These are phyloP conservation scores for Plasmodium cynomolgi DNA, from an alignment of 169 alveolate genomes.

Conservation along the genomic window DNA sequence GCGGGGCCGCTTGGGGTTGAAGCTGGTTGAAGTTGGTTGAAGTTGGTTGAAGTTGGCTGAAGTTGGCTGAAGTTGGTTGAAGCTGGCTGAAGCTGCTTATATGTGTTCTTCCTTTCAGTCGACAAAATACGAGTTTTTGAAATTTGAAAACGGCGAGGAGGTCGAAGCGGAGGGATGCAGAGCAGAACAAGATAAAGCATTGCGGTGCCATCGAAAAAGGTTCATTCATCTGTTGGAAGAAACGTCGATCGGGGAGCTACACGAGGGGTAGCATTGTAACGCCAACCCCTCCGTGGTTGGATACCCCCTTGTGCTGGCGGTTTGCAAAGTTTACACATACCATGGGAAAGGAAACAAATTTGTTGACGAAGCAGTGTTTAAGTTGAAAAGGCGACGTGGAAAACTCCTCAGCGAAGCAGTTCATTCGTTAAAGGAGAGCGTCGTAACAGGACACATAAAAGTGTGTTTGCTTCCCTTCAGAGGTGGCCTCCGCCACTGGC, in stretches of 20 bases:
- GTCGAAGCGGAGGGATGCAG: neutral
- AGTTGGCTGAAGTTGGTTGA: too few species aligned
- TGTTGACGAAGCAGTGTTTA: neutral
- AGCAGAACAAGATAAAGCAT: neutral
- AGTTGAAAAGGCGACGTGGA: neutral
- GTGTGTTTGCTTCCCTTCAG: neutral
- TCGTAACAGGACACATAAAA: neutral
- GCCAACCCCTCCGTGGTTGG: neutral
- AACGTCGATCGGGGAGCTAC: neutral
- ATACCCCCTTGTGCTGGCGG: neutral
- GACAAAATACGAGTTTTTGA: neutral
- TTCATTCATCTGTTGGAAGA: neutral
- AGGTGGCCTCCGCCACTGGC: neutral
- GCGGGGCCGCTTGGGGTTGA: neutral
- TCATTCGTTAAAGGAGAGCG: neutral
- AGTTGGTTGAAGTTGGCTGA: too few species aligned
- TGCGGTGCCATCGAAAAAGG: neutral
- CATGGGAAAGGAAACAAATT: neutral
- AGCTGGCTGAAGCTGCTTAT: neutral
- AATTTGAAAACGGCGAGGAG: neutral
- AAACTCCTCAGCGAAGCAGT: neutral
- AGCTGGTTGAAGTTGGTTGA: too few species aligned
- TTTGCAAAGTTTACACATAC: neutral
- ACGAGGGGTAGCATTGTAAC: neutral
- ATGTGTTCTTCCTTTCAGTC: neutral